Conservation (phyloP, 148 eudicot species). For the Polygonum aviculare region DNA sequence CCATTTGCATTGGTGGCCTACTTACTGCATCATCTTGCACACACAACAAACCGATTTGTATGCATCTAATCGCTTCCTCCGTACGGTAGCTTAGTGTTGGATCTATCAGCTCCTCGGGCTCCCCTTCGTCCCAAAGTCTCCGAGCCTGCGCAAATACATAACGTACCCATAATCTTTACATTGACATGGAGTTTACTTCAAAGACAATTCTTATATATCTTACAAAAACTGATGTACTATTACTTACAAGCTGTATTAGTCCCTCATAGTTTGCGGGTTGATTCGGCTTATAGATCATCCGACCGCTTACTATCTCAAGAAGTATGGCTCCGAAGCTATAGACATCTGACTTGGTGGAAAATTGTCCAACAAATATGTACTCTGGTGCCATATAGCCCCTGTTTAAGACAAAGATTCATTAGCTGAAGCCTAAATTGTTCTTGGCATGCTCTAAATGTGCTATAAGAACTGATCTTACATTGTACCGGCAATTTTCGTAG, state of each 20-base stretch:
- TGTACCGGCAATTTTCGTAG: constrained; percentile 11
- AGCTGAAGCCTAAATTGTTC: not conserved
- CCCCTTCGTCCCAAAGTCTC: constrained; percentile 3
- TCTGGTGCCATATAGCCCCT: constrained; percentile 9
- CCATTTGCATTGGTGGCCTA: not conserved
- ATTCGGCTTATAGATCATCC: not conserved
- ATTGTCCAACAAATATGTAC: not conserved
- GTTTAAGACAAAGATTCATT: not conserved
- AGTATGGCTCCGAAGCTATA: constrained; percentile 5
- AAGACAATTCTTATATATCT: too few species aligned
- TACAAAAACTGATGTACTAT: not conserved
- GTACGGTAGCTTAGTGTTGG: not conserved
- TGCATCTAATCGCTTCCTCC: not conserved
- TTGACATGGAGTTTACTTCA: not conserved
- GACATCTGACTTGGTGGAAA: constrained; percentile 3
- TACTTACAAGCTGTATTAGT: not conserved
- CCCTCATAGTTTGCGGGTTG: not conserved
- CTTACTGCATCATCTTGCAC: not conserved
- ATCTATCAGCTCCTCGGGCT: not conserved
- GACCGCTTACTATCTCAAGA: not conserved
- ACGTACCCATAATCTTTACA: not conserved
- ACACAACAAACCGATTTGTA: not conserved
- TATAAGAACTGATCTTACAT: not conserved
- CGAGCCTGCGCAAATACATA: not conserved
- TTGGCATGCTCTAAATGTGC: too few species aligned